Base-by-base conservation (phyloP, 2,329 filamentous ascomycete species). In the Penicillium sumatraense region DNA sequence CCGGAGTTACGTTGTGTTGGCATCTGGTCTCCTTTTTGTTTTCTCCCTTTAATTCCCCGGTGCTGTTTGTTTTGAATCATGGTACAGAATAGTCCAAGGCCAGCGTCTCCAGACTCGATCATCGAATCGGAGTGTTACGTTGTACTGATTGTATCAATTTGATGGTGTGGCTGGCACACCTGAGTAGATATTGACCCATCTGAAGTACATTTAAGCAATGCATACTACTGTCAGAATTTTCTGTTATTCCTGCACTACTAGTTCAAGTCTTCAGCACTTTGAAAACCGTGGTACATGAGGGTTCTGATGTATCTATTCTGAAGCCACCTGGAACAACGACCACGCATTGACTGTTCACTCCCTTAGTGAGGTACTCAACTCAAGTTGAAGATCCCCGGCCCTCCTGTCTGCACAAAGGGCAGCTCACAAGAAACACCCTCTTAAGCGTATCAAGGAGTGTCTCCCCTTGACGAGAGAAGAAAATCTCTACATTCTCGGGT, bases 1-100 rank as follows among this genome's bases (percentile, higher is more conserved):
- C 35, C 35, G 53, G 50, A 36, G 36, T 58, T 51, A 40, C 21
- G 14, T 23, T 21, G 18, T 13, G 33, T 49, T 52, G 16, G 33
- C 51, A 50, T 46, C 27, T 31, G 21, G 46, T 35, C 31, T 38
- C n/a, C 27, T 13, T 33, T 16, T 51, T 41, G 24, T 41, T 29
- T 11, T 33, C 14, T 31, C 23, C 23, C 40, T 7, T 27, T 20
- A n/a, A 44, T 26, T 23, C 40, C 40, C 40, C 23, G 23, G 40
- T 44, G 5, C 18, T 40, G n/a, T 41, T 29, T 49, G 13, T 44
- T 44, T 27, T 44, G n/a, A 44, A 26, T 23, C 23, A 27, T 18
- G 3, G 23, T 44, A 27, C 40, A 26, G 23, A 23, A 44, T 29
- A 44, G 40, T 44, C 11, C n/a, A 5, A n/a, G 10, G 9, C 14